Base-by-base conservation (phyloP, 1,284 basidiomycete genomes). In the Neonothopanus nambi region DNA sequence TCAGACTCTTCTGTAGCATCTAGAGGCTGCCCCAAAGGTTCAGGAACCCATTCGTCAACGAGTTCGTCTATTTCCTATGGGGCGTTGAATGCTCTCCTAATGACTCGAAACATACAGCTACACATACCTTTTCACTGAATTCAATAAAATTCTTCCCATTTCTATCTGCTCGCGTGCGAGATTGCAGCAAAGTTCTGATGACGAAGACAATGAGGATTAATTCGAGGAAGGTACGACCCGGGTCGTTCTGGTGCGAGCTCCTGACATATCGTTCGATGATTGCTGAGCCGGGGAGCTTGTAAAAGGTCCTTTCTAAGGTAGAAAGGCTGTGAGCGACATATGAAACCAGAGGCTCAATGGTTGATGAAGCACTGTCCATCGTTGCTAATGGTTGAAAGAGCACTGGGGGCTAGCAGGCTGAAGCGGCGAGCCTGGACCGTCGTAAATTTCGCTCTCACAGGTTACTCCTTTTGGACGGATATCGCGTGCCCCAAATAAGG, bases 41-140 rank as follows among this genome's bases (percentile, higher is more conserved):
- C 92, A 0, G 97, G 97, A 9, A 78, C 78, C 92, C 95, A 99
- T 68, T 99, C 97, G 54, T 92, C 87, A 1, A 99, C 93, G 36
- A 99, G 82, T 64, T 99, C 96, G 67, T 98, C 89, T 55, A 98
- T 88, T 85, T 99, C 97, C 93, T 97, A 48, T 35, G 15, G 4
- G 21, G 30, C 47, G 8, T 36, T 33, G 36, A 52, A 36, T 30
- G 21, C 50, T 37, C 12, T 53, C 15, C 45, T 11, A 36, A 33
- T 15, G 37, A 24, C 12, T 39, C 8, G 12, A 47, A n/a, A 49
- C n/a, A n/a, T n/a, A n/a, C 20, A 36, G 13, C 38, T 42, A 58
- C 77, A 38, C 59, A n/a, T n/a, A 94, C 95, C 82, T 96, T 94
- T 62, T 94, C 90, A 44, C 79, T 85, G 55, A 98, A 89, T 65